Evolutionary conservation across 2,329 filamentous ascomycete genomes (phyloP), one percentile per base, ranked within the genome.

Genomic region (Apiospora aurea): DNA sequence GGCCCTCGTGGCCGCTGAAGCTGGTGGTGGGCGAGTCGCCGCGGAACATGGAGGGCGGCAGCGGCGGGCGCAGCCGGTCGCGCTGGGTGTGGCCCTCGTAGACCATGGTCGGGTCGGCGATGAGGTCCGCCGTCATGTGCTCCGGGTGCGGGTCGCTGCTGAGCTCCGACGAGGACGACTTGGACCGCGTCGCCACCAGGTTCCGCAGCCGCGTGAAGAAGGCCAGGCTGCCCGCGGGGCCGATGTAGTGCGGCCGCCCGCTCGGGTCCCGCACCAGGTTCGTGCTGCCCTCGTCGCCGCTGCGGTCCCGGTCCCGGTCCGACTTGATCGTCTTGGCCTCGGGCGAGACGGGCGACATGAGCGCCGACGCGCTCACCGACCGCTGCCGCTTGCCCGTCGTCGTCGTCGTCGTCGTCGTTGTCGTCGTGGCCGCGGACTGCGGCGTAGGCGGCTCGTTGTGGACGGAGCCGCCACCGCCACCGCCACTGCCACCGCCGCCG

Each of bases 171-270:
- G 29, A 57, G 1, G 21, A 16, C 8, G n/a, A 47, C 2, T 57
- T 64, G 13, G 70, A 69, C 21, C 72, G 70, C 8, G 57, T 73
- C 13, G 72, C 53, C 41, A 76, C 74, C 16, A 77, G 18, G n/a
- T 77, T 72, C 2, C 76, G 75, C 69, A 77, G 73, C 18, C 71
- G 73, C 1, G 70, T 72, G 53, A 77, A 76, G 46, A 75, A 75
- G 10, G 74, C 73, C 38, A 77, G 72, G 43, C 73, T 75, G 5
- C 77, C 77, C 10, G 73, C 75, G 10, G 77, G 75, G 2, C 77
- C 77, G 51, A 78, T 75, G 41, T 77, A 78, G 34, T 78, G 76
- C 1, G 76, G 71, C 38, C 74, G 73, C 13, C 76, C 77, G 14
- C 71, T 74, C 5, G 75, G 74, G 67, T 78, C 77, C 44, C 73